phyloP scores from a whole-genome alignment of 805 yeast genomes.

The Saccharomycopsis fermentans region DNA sequence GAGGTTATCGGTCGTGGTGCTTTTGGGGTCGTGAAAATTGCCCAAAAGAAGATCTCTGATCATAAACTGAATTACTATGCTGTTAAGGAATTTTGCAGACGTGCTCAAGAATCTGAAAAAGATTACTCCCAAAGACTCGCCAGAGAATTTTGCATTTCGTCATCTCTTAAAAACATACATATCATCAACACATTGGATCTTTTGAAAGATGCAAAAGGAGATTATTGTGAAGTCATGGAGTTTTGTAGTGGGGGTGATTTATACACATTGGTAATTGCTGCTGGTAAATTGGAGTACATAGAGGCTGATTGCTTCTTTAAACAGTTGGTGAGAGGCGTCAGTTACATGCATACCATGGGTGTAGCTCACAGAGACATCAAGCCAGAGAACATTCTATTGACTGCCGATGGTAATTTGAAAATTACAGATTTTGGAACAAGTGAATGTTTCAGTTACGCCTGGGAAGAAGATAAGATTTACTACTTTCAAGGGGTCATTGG shows the following conservation, averaged over 20 bases:
- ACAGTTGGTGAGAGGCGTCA: conserved; percentile 74
- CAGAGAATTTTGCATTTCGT: conserved; percentile 73
- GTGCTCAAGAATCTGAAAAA: conserved; percentile 50
- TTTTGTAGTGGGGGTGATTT: conserved; percentile 76
- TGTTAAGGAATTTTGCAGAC: conserved; percentile 73
- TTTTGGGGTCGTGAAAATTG: conserved; percentile 84
- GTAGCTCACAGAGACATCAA: conserved; percentile 84
- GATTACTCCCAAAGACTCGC: conserved; percentile 66
- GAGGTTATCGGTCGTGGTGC: conserved; percentile 92
- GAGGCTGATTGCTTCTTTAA: conserved; percentile 90
- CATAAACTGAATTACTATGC: conserved; percentile 54
- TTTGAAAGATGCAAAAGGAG: conserved; percentile 72
- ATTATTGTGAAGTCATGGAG: conserved; percentile 80
- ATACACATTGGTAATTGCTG: conserved; percentile 60
- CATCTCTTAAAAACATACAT: conserved; percentile 66
- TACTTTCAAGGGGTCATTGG: conserved; percentile 73
- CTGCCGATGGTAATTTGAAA: conserved; percentile 62
- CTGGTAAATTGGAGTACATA: conserved; percentile 67
- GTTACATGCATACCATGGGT: conserved; percentile 84
- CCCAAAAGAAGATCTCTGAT: conserved; percentile 51
- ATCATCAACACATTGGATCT: conserved; percentile 70
- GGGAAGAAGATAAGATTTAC: conserved; percentile 58
- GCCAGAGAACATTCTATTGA: conserved; percentile 73
- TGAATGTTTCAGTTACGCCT: conserved; percentile 75
- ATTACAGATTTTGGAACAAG: conserved; percentile 85